Conservation (phyloP, 2,329 filamentous ascomycete species). For the Aspergillus spinulosporus region DNA sequence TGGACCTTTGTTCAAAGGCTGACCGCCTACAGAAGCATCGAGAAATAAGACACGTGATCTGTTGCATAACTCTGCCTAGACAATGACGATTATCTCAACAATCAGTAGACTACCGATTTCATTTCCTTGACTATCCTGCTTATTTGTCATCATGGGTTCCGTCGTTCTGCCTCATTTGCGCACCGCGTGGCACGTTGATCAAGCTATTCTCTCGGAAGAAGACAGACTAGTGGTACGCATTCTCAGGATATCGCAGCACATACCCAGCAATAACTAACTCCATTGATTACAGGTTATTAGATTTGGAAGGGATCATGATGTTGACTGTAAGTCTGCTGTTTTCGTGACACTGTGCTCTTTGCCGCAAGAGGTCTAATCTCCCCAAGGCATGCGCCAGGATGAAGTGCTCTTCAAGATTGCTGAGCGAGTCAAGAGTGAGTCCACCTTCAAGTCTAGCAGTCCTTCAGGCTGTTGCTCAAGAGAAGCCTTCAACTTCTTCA, state of each 20-base stretch:
- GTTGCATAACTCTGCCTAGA: not conserved
- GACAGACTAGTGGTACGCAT: slow-evolving; percentile 65
- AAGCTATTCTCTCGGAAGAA: slow-evolving; percentile 87
- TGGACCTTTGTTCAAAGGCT: not conserved
- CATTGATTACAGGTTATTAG: slow-evolving; percentile 67
- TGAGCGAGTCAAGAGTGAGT: slow-evolving; percentile 75
- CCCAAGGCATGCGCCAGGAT: slow-evolving; percentile 71
- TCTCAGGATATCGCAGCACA: not conserved
- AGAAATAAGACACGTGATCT: not conserved
- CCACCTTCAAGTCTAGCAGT: not conserved
- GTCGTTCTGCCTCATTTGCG: slow-evolving; percentile 88
- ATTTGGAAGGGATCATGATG: slow-evolving; percentile 84
- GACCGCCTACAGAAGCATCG: not conserved
- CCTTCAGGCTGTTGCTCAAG: not conserved
- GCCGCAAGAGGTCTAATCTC: slow-evolving; percentile 22
- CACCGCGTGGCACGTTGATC: slow-evolving; percentile 97
- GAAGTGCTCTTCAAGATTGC: slow-evolving; percentile 94
- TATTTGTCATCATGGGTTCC: slow-evolving; percentile 63
- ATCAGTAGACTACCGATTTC: not conserved
- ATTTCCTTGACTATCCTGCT: not conserved
- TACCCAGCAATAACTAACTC: not conserved
- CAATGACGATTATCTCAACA: not conserved
- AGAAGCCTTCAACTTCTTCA: not conserved
- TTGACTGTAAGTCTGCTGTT: slow-evolving; percentile 56
- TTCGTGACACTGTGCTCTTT: not conserved